Evolutionary conservation across 192 early-diverging fungal species (phyloP), one percentile per base, ranked within the genome.

Genomic region (Jimgerdemannia lactiflua): DNA sequence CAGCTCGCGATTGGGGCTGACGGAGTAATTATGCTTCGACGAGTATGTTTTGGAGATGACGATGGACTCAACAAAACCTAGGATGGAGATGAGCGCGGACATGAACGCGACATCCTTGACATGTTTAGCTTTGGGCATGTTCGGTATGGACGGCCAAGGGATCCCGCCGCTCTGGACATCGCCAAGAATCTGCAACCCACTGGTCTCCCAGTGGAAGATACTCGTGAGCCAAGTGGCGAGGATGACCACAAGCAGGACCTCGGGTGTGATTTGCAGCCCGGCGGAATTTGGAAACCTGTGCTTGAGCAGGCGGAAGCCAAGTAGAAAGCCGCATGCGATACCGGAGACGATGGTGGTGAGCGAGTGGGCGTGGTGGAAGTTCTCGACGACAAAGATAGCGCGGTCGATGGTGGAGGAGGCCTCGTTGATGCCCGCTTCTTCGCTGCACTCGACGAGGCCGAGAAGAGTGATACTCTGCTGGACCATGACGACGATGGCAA

Each of bases 41-140:
- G 96, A 92, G 79, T 96, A 98, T 40, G 95, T 95, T 77, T 98
- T 96, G 4, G 96, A 92, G 19, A 97, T 93, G 40, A 94, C 96
- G 75, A 99, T 94, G 29, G 95, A 95, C 83, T 99, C 98, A 29
- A 99, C 97, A 78, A 99, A 97, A 3, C 98, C 98, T 76, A 99
- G 94, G 79, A 98, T 91, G 54, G 98, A 92, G 70, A 98, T 96
- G 19, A 98, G 86, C 69, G 95, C 93, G 3, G 95, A 89, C 3
- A 94, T 93, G 17, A 96, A 86, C 72, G 97, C 82, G 44, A 97
- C 80, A 73, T 88, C 87, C 68, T 90, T 91, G 64, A 95, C 72
- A 64, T 87, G 85, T 10, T 82, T 76, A 54, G 87, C 76, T 4
- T 89, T 85, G 4, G 94, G 89, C 3, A 84, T 70, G 40, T 87